Evolutionary conservation across 768 basidiomycete species (phyloP).

Genomic region (Serendipita sp.): DNA sequence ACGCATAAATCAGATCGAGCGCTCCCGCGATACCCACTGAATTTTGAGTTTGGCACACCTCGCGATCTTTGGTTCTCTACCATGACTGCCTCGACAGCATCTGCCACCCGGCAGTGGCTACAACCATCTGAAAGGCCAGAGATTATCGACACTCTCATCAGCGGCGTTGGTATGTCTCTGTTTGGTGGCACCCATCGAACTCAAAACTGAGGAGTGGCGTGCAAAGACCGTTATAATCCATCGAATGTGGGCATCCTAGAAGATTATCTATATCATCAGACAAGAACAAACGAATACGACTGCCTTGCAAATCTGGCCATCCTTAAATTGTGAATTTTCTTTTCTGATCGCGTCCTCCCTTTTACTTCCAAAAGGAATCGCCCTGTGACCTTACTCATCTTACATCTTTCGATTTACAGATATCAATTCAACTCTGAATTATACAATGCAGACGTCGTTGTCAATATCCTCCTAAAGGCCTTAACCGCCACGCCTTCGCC

Average conservation of each 20-base stretch:
- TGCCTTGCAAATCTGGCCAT: slow-evolving; percentile 91
- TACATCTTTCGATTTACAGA: slow-evolving; percentile 30
- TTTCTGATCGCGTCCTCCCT: neutral
- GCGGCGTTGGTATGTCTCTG: slow-evolving; percentile 58
- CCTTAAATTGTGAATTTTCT: slow-evolving; percentile 59
- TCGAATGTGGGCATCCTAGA: slow-evolving; percentile 85
- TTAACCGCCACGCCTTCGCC: slow-evolving; percentile 72
- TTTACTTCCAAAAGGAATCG: slow-evolving; percentile 7
- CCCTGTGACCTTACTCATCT: slow-evolving; percentile 7
- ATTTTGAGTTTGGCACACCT: no score
- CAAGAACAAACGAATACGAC: slow-evolving; percentile 82
- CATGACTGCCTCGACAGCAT: neutral
- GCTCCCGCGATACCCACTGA: no score
- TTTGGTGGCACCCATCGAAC: neutral
- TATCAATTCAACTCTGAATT: slow-evolving; percentile 95
- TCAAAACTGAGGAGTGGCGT: neutral
- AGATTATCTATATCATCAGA: slow-evolving; percentile 93
- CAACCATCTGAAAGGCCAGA: slow-evolving; percentile 66
- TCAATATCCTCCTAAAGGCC: slow-evolving; percentile 89
- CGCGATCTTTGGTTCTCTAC: neutral
- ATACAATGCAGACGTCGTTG: slow-evolving; percentile 81
- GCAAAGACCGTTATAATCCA: slow-evolving; percentile 88
- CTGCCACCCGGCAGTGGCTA: slow-evolving; percentile 45
- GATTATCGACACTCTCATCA: slow-evolving; percentile 80
- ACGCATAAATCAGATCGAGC: no score